Evolutionary conservation across 345 rosid species (phyloP), one percentile per base, ranked within the genome.

Genomic region (Eutrema japonicum): DNA sequence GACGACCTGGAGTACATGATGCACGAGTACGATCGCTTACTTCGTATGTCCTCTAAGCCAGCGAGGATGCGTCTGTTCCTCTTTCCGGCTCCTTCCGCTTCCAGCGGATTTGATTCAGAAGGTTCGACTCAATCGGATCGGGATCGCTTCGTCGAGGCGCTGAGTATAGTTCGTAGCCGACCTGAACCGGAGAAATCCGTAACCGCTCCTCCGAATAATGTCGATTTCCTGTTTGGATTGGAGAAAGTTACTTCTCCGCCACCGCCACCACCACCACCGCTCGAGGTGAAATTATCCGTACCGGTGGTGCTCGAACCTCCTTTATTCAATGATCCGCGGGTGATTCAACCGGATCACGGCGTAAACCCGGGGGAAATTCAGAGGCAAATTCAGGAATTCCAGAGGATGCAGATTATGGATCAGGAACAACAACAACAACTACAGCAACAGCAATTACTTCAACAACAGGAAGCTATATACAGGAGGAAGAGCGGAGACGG

Each of bases 1-100:
- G 97, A 94, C 12, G 97, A 91, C 83, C 92, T 94, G 8, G 96
- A 89, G 40, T 96, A 91, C 78, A 80, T 94, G 95, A 91, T 91
- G 97, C 88, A 85, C 35, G 99, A 94, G 79, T 86, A 94, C 68
- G 99, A 94, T 55, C 95, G 99, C 0, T 82, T 89, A 32, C 82
- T 14, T 52, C 95, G 95, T 12, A 77, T 81, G 56, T 79, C 88
- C 1, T 82, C 93, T 11, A 89, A 85, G 84, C 95, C 97, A 2
- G 91, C 90, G 10, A 85, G 99, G 79, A 83, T 94, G 96, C 85
- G 99, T 22, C 72, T 94, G 36, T 94, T 94, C 72, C 73, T 94
- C 32, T 91, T 94, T 26, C 86, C 91, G 42, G 84, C 10, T 54
- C 7, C 56, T 29, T 69, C 76, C 7, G 41, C 42, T 16, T 42